A percentile compares a stretch with the other conserved stretches of the same genome.
phyloP scores from a whole-genome alignment of 495 filamentous ascomycete genomes.

The Annulohypoxylon nitens region DNA sequence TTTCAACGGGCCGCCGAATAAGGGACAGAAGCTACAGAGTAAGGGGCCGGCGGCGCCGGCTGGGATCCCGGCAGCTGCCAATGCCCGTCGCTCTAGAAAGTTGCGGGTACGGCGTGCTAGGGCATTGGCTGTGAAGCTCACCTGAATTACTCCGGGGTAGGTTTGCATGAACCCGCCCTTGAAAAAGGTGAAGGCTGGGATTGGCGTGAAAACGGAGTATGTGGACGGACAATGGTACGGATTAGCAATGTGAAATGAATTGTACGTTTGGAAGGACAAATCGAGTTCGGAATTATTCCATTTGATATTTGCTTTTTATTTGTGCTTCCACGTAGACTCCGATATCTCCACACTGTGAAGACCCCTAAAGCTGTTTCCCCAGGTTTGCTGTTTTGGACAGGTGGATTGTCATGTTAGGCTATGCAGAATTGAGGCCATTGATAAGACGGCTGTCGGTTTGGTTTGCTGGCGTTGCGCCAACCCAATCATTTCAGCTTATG shows the following conservation, averaged over 20 bases:
- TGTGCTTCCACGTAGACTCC: not conserved
- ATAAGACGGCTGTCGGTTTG: slow-evolving; percentile 44
- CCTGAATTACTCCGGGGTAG: not conserved
- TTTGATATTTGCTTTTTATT: slow-evolving; percentile 4
- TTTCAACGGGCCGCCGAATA: slow-evolving; percentile 71
- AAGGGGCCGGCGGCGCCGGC: slow-evolving; percentile 34
- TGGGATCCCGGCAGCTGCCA: slow-evolving; percentile 36
- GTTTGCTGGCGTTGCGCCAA: slow-evolving; percentile 1
- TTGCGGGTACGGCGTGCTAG: slow-evolving; percentile 19
- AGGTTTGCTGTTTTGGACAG: slow-evolving; percentile 5
- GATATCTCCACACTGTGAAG: slow-evolving; percentile 3
- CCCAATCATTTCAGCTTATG: slow-evolving; percentile 1
- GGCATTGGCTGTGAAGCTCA: slow-evolving; percentile 1
- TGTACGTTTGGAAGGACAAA: not conserved
- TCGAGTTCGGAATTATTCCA: not conserved
- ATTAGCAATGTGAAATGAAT: not conserved
- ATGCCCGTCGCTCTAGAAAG: slow-evolving; percentile 16
- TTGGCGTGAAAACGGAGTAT: slow-evolving; percentile 7
- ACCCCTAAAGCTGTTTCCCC: not conserved
- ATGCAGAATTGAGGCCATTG: slow-evolving; percentile 4
- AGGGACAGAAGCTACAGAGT: slow-evolving; percentile 58
- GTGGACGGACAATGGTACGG: not conserved
- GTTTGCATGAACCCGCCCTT: not conserved
- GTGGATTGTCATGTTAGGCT: not conserved
- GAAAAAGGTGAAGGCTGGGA: not conserved